Conservation (phyloP, 1,284 basidiomycete genomes). For the Gymnopus androsaceus region DNA sequence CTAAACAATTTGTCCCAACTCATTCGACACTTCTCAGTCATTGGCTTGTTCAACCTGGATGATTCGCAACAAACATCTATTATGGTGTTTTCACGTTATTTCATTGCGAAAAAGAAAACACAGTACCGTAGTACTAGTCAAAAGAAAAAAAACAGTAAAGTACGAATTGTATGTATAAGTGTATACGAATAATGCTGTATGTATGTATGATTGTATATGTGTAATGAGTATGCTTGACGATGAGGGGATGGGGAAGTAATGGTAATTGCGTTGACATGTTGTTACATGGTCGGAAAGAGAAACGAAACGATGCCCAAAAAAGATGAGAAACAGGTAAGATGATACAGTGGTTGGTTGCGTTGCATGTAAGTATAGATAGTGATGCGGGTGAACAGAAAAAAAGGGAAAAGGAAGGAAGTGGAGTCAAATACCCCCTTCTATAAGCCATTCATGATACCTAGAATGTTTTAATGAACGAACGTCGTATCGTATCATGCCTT, state of each 20-base stretch:
- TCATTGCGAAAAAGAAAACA: not conserved
- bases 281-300: not conserved
- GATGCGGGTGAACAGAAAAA: not conserved
- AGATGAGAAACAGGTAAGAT: constrained; percentile 5
- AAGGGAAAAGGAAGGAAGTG: not conserved
- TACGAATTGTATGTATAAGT: not conserved
- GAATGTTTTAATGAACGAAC: constrained; percentile 11
- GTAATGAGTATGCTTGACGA: constrained; percentile 2
- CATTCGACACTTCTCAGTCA: too few species aligned
- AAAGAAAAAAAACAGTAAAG: too few species aligned
- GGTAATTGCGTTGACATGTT: constrained; percentile 6
- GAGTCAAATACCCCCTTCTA: not conserved
- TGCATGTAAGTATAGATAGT: not conserved
- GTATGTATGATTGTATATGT: constrained; percentile 6
- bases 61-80: too few species aligned
- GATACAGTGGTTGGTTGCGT: constrained; percentile 7
- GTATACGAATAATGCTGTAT: constrained; percentile 9
- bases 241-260: constrained; percentile 6
- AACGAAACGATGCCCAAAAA: constrained; percentile 7
- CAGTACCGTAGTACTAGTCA: not conserved
- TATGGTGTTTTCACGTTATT: too few species aligned
- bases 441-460: not conserved
- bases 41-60: too few species aligned
- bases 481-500: not conserved
- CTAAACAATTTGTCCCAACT: too few species aligned